phyloP scores from a whole-genome alignment of 805 yeast species.

The Monosporozyma aquatica region DNA sequence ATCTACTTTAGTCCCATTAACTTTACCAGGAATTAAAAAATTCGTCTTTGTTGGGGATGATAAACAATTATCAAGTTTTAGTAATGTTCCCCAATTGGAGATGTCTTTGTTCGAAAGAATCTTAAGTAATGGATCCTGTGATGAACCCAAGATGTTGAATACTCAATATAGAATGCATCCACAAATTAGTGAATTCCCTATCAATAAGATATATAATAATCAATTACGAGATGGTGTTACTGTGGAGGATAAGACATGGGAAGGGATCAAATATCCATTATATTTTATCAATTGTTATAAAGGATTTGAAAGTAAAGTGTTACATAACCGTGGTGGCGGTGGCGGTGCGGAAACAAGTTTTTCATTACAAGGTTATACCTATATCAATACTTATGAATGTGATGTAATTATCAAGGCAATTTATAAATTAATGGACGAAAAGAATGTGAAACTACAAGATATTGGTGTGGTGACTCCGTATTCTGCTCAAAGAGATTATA shows the following conservation, averaged over 20 bases:
- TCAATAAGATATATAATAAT: constrained; percentile 42
- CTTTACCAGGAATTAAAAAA: constrained; percentile 56
- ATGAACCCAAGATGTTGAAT: constrained; percentile 57
- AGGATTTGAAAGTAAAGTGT: constrained; percentile 40
- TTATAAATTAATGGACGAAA: constrained; percentile 44
- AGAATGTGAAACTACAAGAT: constrained; percentile 39
- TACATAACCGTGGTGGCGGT: constrained; percentile 33
- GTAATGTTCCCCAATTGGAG: constrained; percentile 57
- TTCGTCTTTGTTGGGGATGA: constrained; percentile 72
- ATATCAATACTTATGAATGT: constrained; percentile 48
- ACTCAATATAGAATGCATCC: constrained; percentile 67
- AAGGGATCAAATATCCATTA: constrained; percentile 45
- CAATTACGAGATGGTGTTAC: constrained; percentile 51
- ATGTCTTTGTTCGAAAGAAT: constrained; percentile 63
- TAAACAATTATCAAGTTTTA: constrained; percentile 62
- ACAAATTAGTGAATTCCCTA: constrained; percentile 48
- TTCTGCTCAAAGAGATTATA: constrained; percentile 60
- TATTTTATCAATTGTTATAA: constrained; percentile 52
- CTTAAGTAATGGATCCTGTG: constrained; percentile 49
- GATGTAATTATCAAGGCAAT: constrained; percentile 39
- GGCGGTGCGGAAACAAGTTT: background rate
- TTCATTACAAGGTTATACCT: constrained; percentile 47
- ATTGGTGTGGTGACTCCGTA: constrained; percentile 72
- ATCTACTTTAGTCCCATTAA: constrained; percentile 58
- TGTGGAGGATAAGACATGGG: constrained; percentile 39